Percentiles rank a stretch among this genome's conserved stretches.
These are phyloP conservation scores for Penicillium sp. DNA, from an alignment of 2,329 filamentous ascomycete species.

Conservation along the genomic window DNA sequence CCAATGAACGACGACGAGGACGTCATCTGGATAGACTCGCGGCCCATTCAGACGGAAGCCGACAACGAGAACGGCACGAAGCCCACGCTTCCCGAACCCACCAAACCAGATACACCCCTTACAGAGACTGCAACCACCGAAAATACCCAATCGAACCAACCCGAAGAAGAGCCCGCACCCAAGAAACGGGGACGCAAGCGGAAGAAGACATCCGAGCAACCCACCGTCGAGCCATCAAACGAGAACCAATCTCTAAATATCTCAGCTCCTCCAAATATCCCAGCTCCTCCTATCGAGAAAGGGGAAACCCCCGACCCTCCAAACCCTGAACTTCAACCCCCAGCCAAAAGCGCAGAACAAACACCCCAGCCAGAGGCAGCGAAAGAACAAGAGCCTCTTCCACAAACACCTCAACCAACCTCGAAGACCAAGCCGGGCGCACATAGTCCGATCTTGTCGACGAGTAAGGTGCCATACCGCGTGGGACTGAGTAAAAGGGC, in stretches of 20 bases:
- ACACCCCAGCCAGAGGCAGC: slow-evolving; percentile 5
- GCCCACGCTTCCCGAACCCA: not conserved
- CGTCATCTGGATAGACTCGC: slow-evolving; percentile 40
- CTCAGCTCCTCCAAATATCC: not conserved
- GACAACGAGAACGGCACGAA: not conserved
- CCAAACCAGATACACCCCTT: not conserved
- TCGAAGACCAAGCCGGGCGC: slow-evolving; percentile 27
- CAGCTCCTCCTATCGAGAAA: not conserved
- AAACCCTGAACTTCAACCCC: not conserved
- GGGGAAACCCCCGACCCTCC: not conserved
- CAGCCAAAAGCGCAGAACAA: not conserved
- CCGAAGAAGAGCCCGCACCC: slow-evolving; percentile 17
- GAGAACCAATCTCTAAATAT: not conserved
- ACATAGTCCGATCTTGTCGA: slow-evolving; percentile 40
- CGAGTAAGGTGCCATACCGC: slow-evolving; percentile 40
- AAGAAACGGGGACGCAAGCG: slow-evolving; percentile 44
- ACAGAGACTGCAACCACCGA: not conserved
- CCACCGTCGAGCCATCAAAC: not conserved
- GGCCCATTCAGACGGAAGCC: slow-evolving; percentile 9
- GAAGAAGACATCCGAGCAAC: slow-evolving; percentile 32
- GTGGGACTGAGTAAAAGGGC: slow-evolving; percentile 48
- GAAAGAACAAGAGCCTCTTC: slow-evolving; percentile 1
- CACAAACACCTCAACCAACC: slow-evolving; percentile 4
- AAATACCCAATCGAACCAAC: not conserved
- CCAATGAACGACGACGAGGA: slow-evolving; percentile 37